Evolutionary conservation across 2,329 filamentous ascomycete genomes (phyloP).

Genomic region (Aspergillus sp.): DNA sequence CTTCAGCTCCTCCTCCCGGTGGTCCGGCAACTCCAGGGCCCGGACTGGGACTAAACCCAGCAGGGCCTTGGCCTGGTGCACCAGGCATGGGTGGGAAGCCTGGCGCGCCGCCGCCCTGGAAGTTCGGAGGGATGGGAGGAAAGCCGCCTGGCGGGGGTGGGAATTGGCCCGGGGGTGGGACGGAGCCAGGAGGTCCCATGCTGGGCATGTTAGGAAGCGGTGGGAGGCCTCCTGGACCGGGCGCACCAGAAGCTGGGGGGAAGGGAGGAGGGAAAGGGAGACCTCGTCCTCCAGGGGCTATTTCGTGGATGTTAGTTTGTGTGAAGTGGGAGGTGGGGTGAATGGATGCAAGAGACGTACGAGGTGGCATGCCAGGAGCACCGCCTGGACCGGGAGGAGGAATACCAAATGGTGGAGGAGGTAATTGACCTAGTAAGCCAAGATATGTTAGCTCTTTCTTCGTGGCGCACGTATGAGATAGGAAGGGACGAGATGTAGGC

Average conservation of each 20-base stretch:
- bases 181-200: slow-evolving; percentile 32
- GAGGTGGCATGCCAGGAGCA: slow-evolving; percentile 48
- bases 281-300: slow-evolving; percentile 57
- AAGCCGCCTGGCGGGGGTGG: slow-evolving; percentile 26
- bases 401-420: slow-evolving; percentile 61
- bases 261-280: slow-evolving; percentile 53
- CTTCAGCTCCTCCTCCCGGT: slow-evolving; percentile 31
- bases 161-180: slow-evolving; percentile 18
- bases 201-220: slow-evolving; percentile 42
- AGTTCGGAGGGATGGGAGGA: slow-evolving; percentile 34
- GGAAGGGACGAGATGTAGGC: neutral
- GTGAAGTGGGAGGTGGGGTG: neutral
- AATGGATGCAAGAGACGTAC: slow-evolving; percentile 45
- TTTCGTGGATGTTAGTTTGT: neutral
- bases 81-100: slow-evolving; percentile 34
- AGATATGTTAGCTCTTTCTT: neutral
- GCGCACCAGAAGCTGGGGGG: slow-evolving; percentile 33
- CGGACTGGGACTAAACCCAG: slow-evolving; percentile 25
- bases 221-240: slow-evolving; percentile 38
- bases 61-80: slow-evolving; percentile 23
- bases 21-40: slow-evolving; percentile 28
- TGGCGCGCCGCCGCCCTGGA: slow-evolving; percentile 43
- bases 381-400: slow-evolving; percentile 44
- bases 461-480: neutral
- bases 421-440: slow-evolving; percentile 40